Evolutionary conservation across 345 rosid genomes (phyloP).

Genomic region (Lumnitzera racemosa): DNA sequence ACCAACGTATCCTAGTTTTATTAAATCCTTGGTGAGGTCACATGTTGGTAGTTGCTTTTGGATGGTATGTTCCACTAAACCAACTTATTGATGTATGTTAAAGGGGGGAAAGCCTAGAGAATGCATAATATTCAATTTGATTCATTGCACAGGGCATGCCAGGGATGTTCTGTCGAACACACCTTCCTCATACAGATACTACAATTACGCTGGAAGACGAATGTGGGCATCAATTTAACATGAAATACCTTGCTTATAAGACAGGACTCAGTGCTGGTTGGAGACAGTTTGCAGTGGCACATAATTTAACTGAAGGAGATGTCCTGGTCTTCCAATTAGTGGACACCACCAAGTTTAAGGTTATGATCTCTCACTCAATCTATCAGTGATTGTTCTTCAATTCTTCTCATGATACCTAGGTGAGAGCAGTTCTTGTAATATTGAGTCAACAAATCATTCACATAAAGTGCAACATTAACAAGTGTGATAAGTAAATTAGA

Average conservation of each 20-base stretch:
- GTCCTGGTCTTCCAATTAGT: conserved; percentile 69
- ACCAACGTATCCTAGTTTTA: conserved; percentile 43
- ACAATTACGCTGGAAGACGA: conserved; percentile 55
- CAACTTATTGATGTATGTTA: conserved; percentile 1
- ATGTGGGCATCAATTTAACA: conserved; percentile 30
- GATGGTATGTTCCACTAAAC: conserved; percentile 35
- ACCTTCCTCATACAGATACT: conserved; percentile 44
- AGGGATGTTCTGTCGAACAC: conserved; percentile 52
- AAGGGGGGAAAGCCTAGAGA: neutral
- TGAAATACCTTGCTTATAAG: conserved; percentile 54
- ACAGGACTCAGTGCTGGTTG: conserved; percentile 95
- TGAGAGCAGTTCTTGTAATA: neutral
- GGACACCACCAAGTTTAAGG: conserved; percentile 60
- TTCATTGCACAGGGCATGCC: conserved; percentile 58
- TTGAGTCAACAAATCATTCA: neutral
- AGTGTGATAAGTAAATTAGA: too few relatives aligned
- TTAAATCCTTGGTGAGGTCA: conserved; percentile 55
- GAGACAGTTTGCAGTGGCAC: conserved; percentile 64
- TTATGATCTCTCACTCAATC: conserved; percentile 13
- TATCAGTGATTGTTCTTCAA: neutral
- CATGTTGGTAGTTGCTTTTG: conserved; percentile 65
- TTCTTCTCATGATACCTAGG: neutral
- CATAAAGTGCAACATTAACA: too few relatives aligned
- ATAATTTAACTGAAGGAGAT: conserved; percentile 73
- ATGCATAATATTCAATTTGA: neutral